Conservation (phyloP, 2,329 filamentous ascomycete genomes). For the Colletotrichum sansevieriae region DNA sequence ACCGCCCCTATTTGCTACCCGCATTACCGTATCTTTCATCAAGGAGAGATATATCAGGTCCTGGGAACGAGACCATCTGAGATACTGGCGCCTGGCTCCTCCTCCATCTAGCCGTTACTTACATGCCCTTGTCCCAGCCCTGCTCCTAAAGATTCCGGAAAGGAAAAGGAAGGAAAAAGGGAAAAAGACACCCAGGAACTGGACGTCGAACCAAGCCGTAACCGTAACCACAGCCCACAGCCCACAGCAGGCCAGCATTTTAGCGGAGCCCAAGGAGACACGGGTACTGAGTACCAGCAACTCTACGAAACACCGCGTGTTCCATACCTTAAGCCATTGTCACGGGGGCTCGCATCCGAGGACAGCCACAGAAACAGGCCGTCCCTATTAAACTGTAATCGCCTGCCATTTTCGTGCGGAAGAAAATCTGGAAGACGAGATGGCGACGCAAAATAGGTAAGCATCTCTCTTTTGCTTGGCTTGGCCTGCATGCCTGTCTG, state of each 20-base stretch:
- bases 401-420: slow-evolving; percentile 18
- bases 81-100: no score
- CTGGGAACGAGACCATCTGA: no score
- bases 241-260: slow-evolving; percentile 26
- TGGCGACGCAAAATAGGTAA: slow-evolving; percentile 53
- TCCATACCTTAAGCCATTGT: slow-evolving; percentile 40
- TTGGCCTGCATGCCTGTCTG: background rate
- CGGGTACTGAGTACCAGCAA: slow-evolving; percentile 36
- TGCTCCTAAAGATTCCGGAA: slow-evolving; percentile 25
- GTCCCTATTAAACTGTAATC: slow-evolving; percentile 39
- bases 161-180: background rate
- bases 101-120: background rate
- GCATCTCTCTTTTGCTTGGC: slow-evolving; percentile 36
- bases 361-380: slow-evolving; percentile 34
- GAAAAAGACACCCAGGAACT: slow-evolving; percentile 26
- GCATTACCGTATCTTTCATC: background rate
- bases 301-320: slow-evolving; percentile 42
- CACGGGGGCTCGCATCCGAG: slow-evolving; percentile 35
- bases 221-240: slow-evolving; percentile 17
- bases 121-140: slow-evolving; percentile 31
- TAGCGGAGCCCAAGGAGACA: slow-evolving; percentile 35
- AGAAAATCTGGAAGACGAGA: slow-evolving; percentile 42
- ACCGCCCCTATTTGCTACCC: background rate
- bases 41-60: background rate
- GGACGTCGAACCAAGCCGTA: slow-evolving; percentile 28